Evolutionary conservation across 306 rosid genomes (phyloP).

Genomic region (Corylus avellana): DNA sequence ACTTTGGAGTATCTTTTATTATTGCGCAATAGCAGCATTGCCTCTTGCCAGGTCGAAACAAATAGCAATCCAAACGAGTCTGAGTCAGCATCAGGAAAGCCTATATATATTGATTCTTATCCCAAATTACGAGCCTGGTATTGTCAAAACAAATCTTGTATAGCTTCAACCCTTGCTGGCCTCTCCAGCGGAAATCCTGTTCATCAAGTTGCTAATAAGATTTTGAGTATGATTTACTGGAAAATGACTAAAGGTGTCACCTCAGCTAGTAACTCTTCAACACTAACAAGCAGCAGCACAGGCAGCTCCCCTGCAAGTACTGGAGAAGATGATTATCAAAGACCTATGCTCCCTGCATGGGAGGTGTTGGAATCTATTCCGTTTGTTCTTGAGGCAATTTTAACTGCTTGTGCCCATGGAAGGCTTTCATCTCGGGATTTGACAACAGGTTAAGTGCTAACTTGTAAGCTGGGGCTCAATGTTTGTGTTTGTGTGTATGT

Average conservation of each 20-base stretch:
- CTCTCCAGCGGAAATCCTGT: slow-evolving; percentile 64
- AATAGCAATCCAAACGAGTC: slow-evolving; percentile 33
- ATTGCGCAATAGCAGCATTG: slow-evolving; percentile 47
- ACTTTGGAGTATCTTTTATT: slow-evolving; percentile 72
- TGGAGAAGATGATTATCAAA: slow-evolving; percentile 57
- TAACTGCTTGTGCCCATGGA: slow-evolving; percentile 81
- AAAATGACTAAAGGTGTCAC: slow-evolving; percentile 60
- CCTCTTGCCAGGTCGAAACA: slow-evolving; percentile 42
- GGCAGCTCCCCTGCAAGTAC: slow-evolving; percentile 43
- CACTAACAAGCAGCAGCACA: slow-evolving; percentile 44
- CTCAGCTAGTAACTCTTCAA: slow-evolving; percentile 46
- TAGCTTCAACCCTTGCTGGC: slow-evolving; percentile 61
- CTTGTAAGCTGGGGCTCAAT: slow-evolving; percentile 25
- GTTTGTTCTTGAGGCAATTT: slow-evolving; percentile 69
- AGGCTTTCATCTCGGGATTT: slow-evolving; percentile 76
- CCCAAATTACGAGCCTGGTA: slow-evolving; percentile 75
- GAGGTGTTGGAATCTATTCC: slow-evolving; percentile 80
- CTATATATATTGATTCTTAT: slow-evolving; percentile 58
- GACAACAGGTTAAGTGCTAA: slow-evolving; percentile 66
- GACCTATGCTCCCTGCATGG: slow-evolving; percentile 74
- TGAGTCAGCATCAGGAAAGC: slow-evolving; percentile 41
- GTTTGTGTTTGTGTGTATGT: slow-evolving; percentile 13
- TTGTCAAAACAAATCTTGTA: slow-evolving; percentile 66
- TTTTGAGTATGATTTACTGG: slow-evolving; percentile 70
- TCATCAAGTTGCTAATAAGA: slow-evolving; percentile 60